These are phyloP conservation scores for Fragaria vesca DNA, from an alignment of 306 rosid species.

Conservation along the genomic window DNA sequence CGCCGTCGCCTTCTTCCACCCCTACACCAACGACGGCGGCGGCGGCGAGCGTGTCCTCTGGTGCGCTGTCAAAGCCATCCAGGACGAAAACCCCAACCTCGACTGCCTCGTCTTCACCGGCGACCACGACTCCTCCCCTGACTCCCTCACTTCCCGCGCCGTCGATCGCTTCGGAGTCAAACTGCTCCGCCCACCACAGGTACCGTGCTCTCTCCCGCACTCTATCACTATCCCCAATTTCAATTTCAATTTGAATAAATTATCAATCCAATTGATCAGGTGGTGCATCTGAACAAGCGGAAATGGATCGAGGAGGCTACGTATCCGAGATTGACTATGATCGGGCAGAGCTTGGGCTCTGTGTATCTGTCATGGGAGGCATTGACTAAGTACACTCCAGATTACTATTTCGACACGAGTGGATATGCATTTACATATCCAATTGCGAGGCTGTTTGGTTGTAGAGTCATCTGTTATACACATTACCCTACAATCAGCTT, in stretches of 20 bases:
- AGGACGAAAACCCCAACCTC: constrained; percentile 59
- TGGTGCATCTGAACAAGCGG: constrained; percentile 76
- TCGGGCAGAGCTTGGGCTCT: constrained; percentile 90
- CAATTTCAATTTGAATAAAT: neutral
- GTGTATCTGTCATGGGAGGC: constrained; percentile 89
- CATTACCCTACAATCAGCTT: constrained; percentile 96
- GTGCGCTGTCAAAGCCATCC: constrained; percentile 86
- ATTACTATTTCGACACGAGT: constrained; percentile 75
- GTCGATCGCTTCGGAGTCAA: constrained; percentile 80
- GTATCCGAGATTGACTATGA: constrained; percentile 87
- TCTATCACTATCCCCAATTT: neutral
- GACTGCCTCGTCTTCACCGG: constrained; percentile 76
- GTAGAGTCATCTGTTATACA: constrained; percentile 81
- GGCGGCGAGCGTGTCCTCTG: constrained; percentile 93
- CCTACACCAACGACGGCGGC: constrained; percentile 88
- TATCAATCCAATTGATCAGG: constrained; percentile 31
- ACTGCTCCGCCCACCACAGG: constrained; percentile 56
- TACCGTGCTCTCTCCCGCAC: constrained; percentile 5
- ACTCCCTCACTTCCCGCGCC: constrained; percentile 58
- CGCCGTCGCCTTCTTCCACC: constrained; percentile 91
- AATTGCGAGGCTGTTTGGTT: constrained; percentile 80
- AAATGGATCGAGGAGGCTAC: constrained; percentile 87
- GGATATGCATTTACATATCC: constrained; percentile 96
- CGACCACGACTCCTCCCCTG: constrained; percentile 80
- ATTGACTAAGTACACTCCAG: constrained; percentile 72